Evolutionary conservation across 2,329 filamentous ascomycete genomes (phyloP), one percentile per base, ranked within the genome.

Genomic region (Fusarium graminum): DNA sequence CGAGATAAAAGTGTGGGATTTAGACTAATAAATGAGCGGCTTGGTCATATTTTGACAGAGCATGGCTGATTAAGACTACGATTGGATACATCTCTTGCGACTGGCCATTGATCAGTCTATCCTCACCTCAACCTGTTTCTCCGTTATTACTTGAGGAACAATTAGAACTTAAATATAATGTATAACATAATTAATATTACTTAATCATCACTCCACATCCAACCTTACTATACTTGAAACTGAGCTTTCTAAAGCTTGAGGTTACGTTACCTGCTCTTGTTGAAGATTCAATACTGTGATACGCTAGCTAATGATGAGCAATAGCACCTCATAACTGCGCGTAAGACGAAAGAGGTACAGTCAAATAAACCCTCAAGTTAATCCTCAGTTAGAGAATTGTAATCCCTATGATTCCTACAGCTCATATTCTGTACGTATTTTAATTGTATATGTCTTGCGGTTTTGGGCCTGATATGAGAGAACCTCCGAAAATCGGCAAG

Each of bases 11-110:
- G 32, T 63, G 54, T 64, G 60, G 60, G 56, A 58, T 41, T 43
- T 52, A 40, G 49, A 58, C 60, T 70, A 65, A 14, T 32, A 60
- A 61, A 16, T 36, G 43, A 63, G 58, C 53, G 44, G 62, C 52
- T 52, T 53, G 36, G 55, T 58, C 54, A 63, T 59, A 40, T 32
- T 58, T 34, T 45, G 45, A 26, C 26, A 53, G 49, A 45, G 32
- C 28, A 39, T 54, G 45, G n/a, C 26, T 17, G 25, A 43, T 39
- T 30, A 39, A 39, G 46, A 42, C 30, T 38, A 26, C 16, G 19
- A 43, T 56, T 52, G 30, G 46, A 10, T 29, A 38, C 39, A 36
- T 36, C 14, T n/a, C 16, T 36, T 36, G 32, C 32, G 8, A n/a
- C 32, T 36, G 32, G 32, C 14, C 32, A 36, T 36, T 36, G 7